Conservation (phyloP, 2,329 filamentous ascomycete genomes). For the Coniochaeta sp. region DNA sequence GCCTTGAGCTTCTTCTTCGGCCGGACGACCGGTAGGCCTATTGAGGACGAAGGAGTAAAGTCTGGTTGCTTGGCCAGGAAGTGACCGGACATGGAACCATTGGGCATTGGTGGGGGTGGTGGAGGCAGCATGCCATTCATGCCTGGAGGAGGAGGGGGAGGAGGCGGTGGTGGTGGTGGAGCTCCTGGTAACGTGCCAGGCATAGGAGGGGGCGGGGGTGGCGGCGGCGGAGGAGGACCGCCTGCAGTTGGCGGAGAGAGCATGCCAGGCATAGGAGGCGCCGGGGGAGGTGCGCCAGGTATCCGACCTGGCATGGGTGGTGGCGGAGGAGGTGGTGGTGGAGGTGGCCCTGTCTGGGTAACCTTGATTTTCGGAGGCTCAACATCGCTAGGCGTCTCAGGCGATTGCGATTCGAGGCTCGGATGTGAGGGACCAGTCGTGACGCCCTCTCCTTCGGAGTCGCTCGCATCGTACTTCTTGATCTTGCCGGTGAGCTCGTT, state of each 20-base stretch:
- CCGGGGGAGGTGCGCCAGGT: slow-evolving; percentile 35
- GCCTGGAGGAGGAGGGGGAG: slow-evolving; percentile 35
- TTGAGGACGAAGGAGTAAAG: slow-evolving; percentile 46
- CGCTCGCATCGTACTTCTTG: slow-evolving; percentile 64
- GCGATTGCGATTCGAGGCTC: slow-evolving; percentile 64
- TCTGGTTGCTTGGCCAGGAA: slow-evolving; percentile 62
- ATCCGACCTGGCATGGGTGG: slow-evolving; percentile 40
- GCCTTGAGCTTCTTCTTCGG: slow-evolving; percentile 99
- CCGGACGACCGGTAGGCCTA: slow-evolving; percentile 71
- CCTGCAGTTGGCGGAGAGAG: slow-evolving; percentile 9
- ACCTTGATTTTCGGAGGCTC: slow-evolving; percentile 56
- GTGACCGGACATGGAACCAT: slow-evolving; percentile 62
- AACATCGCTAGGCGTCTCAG: slow-evolving; percentile 56
- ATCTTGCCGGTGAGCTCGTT: slow-evolving; percentile 70
- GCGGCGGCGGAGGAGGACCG: slow-evolving; percentile 20
- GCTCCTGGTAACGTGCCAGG: slow-evolving; percentile 25
- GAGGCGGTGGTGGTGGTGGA: slow-evolving; percentile 27
- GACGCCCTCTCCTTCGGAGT: slow-evolving; percentile 62
- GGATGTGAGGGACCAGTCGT: slow-evolving; percentile 71
- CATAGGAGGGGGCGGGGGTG: slow-evolving; percentile 30
- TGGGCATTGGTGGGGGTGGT: slow-evolving; percentile 53
- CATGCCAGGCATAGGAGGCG: slow-evolving; percentile 32
- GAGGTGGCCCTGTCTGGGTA: slow-evolving; percentile 31
- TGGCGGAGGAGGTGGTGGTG: slow-evolving; percentile 30
- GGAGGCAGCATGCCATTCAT: slow-evolving; percentile 28